Evolutionary conservation across 2,329 filamentous ascomycete genomes (phyloP), one percentile per base, ranked within the genome.

Genomic region (Fusarium sp.): DNA sequence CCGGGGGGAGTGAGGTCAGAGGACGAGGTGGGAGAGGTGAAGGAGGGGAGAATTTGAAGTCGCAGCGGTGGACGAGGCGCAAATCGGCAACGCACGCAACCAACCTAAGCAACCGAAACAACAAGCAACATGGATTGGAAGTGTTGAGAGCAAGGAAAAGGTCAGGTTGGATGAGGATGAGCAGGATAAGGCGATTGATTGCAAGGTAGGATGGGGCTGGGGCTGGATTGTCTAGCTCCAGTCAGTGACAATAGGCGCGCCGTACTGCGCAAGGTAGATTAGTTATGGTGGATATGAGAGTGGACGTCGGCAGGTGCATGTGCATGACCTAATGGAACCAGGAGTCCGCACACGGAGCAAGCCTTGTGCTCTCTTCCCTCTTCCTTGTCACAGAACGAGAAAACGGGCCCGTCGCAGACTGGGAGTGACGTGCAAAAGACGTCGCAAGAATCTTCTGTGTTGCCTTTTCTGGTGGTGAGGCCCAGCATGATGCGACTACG

Each of bases 221-320:
- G 72, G 65, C 68, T 72, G 57, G 70, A 71, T 64, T 65, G 54
- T 73, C 63, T 54, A 58, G 37, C 54, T 70, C 32, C 65, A 57
- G 66, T 64, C 66, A 60, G 69, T 54, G 27, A 32, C 47, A 54
- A 59, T 66, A 66, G 40, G 60, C 65, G 63, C 43, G 54, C 61
- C 65, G 61, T 47, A 67, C 62, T 62, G 63, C 61, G 59, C 50
- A 63, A 65, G 63, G 65, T 66, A 71, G 66, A 76, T 77, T 69
- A 72, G 72, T 64, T 71, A 72, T 74, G 72, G 71, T 74, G 75
- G 73, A 71, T 74, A 73, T 64, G 63, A 70, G 76, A 74, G 63
- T 70, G 65, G 70, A 45, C 69, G 69, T 68, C 69, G 69, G 71
- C 45, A 63, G 65, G 56, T 75, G 70, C 73, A 78, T 75, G 67